Base-by-base conservation (phyloP, 108 stramenopile genomes). In the Cyclotella choctawhatcheeana region DNA sequence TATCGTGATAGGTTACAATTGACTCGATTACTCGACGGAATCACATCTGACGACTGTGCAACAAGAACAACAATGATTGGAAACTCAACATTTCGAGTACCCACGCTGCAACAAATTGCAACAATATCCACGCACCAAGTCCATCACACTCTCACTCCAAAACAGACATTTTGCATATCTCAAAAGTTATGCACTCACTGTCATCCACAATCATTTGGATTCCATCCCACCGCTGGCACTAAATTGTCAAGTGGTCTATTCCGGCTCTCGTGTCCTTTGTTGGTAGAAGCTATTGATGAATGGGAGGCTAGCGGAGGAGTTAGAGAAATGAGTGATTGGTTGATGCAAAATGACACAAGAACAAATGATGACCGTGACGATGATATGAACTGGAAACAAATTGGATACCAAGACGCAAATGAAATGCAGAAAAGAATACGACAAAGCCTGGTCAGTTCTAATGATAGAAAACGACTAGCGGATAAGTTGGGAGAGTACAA, bases 181-280 rank as follows among this genome's bases (percentile, higher is more conserved):
- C 32, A 32, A 24, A 37, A 69, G 1, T 37, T 58, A 16, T 76
- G 75, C 61, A 47, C 22, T 10, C 69, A 76, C 59, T 69, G 69
- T 29, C 59, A 61, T 44, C 75, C 69, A n/a, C 75, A 76, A 52
- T 69, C 75, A 4, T 71, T 76, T 69, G 75, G 69, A n/a, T 63
- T 76, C 33, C 69, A 76, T 54, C 75, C 75, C 25, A 59, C 74
- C 0, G 70, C 62, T 0, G 75, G 75, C 1, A 61, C 69, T 7
- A 74, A 74, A 29, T 17, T 71, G 8, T 45, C 48, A 21, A 71
- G 69, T 27, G 75, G 75, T 31, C 47, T 76, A 32, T 70, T 76
- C 35, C 68, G 69, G 14, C 43, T 76, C 18, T 71, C 75, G 18
- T 76, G 75, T 53, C 75, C 75, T 17, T 33, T 71, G 0, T 30